A percentile compares a stretch with the other conserved stretches of the same genome.
phyloP scores from a whole-genome alignment of 2,329 filamentous ascomycete species.

The Aspergillus persii region DNA sequence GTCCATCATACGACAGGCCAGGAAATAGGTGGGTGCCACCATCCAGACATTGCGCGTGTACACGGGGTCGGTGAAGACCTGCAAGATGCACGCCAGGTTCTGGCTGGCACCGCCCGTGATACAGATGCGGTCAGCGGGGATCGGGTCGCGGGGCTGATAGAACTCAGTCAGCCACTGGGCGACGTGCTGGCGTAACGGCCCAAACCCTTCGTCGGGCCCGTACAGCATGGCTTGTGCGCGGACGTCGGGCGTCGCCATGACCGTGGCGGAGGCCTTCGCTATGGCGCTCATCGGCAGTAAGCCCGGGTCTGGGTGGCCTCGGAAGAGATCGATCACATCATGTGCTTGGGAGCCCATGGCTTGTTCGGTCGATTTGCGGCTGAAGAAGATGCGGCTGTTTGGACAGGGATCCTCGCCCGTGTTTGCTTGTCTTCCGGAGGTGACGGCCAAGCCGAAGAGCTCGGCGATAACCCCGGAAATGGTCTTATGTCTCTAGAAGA shows the following conservation, averaged over 20 bases:
- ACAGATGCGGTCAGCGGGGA: slow-evolving; percentile 63
- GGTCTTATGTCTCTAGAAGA: not conserved
- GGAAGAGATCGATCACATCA: slow-evolving; percentile 42
- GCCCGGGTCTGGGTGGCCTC: slow-evolving; percentile 50
- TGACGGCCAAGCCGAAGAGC: not conserved
- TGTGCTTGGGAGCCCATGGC: slow-evolving; percentile 1
- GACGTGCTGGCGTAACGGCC: slow-evolving; percentile 65
- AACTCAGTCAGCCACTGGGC: slow-evolving; percentile 67
- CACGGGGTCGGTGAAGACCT: slow-evolving; percentile 75
- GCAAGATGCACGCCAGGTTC: slow-evolving; percentile 72
- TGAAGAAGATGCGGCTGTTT: no score
- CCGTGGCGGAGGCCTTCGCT: slow-evolving; percentile 57
- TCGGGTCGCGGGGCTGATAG: slow-evolving; percentile 50
- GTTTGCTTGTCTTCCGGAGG: not conserved
- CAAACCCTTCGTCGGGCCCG: slow-evolving; percentile 72
- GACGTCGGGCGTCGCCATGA: slow-evolving; percentile 60
- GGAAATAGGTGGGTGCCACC: slow-evolving; percentile 76
- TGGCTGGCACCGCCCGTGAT: slow-evolving; percentile 85
- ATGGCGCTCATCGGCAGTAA: slow-evolving; percentile 67
- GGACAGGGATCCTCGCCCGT: not conserved
- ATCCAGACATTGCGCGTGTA: slow-evolving; percentile 77
- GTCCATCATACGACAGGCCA: slow-evolving; percentile 82
- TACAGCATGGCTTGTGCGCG: slow-evolving; percentile 70
- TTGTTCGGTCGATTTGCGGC: not conserved
- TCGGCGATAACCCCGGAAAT: not conserved